Evolutionary conservation across 306 rosid species (phyloP), one percentile per base, ranked within the genome.

Genomic region (Cicer cuneatum): DNA sequence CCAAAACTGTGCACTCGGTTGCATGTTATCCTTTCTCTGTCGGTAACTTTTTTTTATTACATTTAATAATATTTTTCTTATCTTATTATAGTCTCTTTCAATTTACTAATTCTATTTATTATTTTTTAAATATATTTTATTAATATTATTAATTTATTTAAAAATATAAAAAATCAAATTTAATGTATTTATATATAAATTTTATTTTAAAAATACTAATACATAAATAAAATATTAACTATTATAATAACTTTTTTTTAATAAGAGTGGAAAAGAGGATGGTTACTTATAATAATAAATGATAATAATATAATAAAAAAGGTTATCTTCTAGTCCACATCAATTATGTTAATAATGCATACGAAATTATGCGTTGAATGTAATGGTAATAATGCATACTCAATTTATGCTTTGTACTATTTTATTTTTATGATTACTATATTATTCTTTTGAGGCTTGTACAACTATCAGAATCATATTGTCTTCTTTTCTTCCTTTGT

Each of bases 331-430:
- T 16, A 18, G 43, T 52, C 53, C 37, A 64, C 47, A 8, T 56
- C 69, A 54, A 79, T 54, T 70, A 24, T 56, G 58, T 24, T 73
- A 53, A 74, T 75, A 67, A 80, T 74, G 43, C 67, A 74, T 40
- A 11, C 19, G 13, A 9, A 8, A 58, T 67, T 57, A 21, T 56
- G 58, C 15, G 33, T 35, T 10, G 10, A 59, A 59, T 51, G 24
- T 21, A 56, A 5, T 66, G 16, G 41, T 73, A 53, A 74, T 75
- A 59, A 80, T 74, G 43, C 67, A 74, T 40, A 11, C 19, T 33
- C n/a, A 8, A 58, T 67, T 57, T 40, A 21, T 5, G 9, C 37
- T 21, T 21, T 21, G 24, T 21, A 21, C 24, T 21, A 21, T 21
- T 21, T 21, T 21, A 21, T 21, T 21, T 21, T 21, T 21, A 21